phyloP scores from a whole-genome alignment of 148 eudicot species.

The Oxyria digyna region DNA sequence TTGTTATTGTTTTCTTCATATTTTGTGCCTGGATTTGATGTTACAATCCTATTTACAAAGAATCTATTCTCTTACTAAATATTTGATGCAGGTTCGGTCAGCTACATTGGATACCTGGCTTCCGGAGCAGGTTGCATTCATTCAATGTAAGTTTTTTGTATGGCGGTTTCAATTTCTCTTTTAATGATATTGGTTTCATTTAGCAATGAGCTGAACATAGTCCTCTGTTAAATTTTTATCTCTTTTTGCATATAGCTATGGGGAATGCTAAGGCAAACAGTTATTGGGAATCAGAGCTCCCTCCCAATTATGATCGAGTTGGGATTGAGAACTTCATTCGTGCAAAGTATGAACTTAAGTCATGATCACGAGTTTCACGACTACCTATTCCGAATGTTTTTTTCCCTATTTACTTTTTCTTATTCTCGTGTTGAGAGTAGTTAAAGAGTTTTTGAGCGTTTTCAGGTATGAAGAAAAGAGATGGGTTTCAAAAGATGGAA shows the following conservation, averaged over 20 bases:
- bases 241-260: conserved; percentile 50
- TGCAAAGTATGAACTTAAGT: conserved; percentile 73
- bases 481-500: conserved; percentile 65
- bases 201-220: neutral
- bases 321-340: conserved; percentile 98
- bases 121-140: conserved; percentile 95
- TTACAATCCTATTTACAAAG: neutral
- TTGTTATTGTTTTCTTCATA: neutral
- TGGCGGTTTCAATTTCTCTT: conserved; percentile 4
- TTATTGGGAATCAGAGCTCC: conserved; percentile 97
- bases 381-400: neutral
- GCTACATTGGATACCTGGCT: conserved; percentile 99
- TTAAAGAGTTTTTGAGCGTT: too few relatives aligned
- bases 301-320: conserved; percentile 95
- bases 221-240: conserved; percentile 9
- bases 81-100: conserved; percentile 69
- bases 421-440: too few relatives aligned
- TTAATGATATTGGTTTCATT: neutral
- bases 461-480: conserved; percentile 94
- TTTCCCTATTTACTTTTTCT: conserved; percentile 8
- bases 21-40: neutral
- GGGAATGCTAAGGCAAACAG: conserved; percentile 84
- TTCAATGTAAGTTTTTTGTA: conserved; percentile 58
- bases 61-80: neutral
- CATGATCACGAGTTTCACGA: neutral